Evolutionary conservation across 176 grass and related monocot genomes (phyloP).

Genomic region (Tillandsia fasciculata): DNA sequence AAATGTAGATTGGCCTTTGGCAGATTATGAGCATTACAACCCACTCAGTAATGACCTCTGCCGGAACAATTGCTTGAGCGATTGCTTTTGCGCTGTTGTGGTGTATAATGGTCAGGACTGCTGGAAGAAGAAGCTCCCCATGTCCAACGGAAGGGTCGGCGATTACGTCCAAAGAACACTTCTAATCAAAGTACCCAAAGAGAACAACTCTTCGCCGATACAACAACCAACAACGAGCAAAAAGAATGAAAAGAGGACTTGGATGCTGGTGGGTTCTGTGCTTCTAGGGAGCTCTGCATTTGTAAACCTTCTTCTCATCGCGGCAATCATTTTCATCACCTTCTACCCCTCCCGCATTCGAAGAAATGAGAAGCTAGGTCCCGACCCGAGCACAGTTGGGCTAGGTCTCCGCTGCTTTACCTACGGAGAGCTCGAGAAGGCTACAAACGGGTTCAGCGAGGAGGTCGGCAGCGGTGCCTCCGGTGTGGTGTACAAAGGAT

Average conservation of each 20-base stretch:
- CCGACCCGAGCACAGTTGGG: background rate
- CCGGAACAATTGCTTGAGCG: no score
- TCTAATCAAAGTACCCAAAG: background rate
- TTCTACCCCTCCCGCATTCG: background rate
- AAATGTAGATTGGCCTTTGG: constrained; percentile 13
- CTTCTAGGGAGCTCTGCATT: background rate
- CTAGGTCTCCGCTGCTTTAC: background rate
- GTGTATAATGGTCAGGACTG: background rate
- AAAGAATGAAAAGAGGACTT: background rate
- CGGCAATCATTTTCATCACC: background rate
- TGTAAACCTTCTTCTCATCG: background rate
- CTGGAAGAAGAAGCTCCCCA: background rate
- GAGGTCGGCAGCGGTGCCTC: constrained; percentile 5
- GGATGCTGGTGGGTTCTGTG: background rate
- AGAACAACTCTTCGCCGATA: background rate
- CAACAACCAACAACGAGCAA: background rate
- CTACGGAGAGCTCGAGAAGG: constrained; percentile 8
- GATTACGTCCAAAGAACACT: background rate
- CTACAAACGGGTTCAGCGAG: constrained; percentile 10
- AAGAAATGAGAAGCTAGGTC: background rate
- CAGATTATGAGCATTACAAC: constrained; percentile 29
- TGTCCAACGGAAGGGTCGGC: background rate
- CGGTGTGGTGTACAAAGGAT: constrained; percentile 6
- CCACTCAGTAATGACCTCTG: background rate
- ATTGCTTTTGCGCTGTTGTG: no score